These are phyloP conservation scores for Termitomyces sp. DNA, from an alignment of 768 basidiomycete genomes.

Conservation along the genomic window DNA sequence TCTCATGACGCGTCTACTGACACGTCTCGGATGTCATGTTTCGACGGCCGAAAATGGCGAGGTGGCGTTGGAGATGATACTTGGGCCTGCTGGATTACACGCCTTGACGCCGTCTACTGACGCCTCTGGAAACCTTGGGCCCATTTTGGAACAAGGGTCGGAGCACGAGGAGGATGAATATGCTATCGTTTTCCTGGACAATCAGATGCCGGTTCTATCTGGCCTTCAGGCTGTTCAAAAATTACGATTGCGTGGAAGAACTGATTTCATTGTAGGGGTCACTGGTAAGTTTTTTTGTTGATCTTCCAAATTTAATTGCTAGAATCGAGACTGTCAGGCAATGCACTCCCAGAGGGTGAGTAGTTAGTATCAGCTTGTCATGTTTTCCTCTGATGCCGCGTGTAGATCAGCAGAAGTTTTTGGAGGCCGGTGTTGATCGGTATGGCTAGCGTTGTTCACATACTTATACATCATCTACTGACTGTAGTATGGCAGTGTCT, in stretches of 20 bases:
- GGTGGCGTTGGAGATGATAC: conserved; percentile 68
- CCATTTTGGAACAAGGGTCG: conserved; percentile 33
- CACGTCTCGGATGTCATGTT: conserved; percentile 77
- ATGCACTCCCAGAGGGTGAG: conserved; percentile 48
- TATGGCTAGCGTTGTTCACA: conserved; percentile 30
- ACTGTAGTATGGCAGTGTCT: conserved; percentile 41
- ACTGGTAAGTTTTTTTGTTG: conserved; percentile 45
- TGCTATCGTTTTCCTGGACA: conserved; percentile 54
- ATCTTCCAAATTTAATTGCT: neutral
- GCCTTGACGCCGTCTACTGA: conserved; percentile 37
- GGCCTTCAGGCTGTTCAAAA: conserved; percentile 66
- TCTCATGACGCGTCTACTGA: conserved; percentile 76
- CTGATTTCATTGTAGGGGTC: conserved; percentile 80
- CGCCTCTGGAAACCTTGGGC: conserved; percentile 28
- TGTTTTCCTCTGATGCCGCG: conserved; percentile 10
- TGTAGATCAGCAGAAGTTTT: conserved; percentile 72
- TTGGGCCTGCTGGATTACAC: conserved; percentile 33
- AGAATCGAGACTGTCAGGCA: conserved; percentile 31
- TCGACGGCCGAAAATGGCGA: conserved; percentile 82
- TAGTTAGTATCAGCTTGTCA: neutral
- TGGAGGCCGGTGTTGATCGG: conserved; percentile 74
- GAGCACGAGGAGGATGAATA: conserved; percentile 31
- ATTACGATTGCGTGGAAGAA: conserved; percentile 60
- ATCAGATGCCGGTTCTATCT: conserved; percentile 83
- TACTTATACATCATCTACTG: neutral